phyloP scores from a whole-genome alignment of 75 land plant species.

The Pseudotsuga menziesii region DNA sequence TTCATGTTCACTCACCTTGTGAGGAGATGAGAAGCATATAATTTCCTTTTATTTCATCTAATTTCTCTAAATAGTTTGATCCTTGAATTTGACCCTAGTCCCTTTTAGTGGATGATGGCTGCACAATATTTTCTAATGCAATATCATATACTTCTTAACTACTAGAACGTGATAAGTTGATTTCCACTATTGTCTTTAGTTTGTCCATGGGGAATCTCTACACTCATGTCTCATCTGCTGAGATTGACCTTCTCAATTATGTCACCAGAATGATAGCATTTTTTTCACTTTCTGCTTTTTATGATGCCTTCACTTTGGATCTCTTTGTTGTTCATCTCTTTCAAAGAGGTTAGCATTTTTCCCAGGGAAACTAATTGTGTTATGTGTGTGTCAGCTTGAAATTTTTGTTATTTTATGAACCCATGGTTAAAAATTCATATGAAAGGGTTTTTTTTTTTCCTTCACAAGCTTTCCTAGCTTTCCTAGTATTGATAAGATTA shows the following conservation, averaged over 20 bases:
- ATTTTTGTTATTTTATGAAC: no score
- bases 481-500: background rate
- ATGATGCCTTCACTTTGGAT: background rate
- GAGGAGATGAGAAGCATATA: background rate
- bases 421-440: no score
- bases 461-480: background rate
- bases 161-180: background rate
- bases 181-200: background rate
- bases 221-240: slow-evolving; percentile 48
- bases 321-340: slow-evolving; percentile 7
- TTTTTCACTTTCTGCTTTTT: slow-evolving; percentile 4
- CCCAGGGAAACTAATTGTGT: no score
- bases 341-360: slow-evolving; percentile 75
- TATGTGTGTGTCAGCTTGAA: no score
- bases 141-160: background rate
- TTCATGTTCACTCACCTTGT: background rate
- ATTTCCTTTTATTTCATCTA: background rate
- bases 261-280: slow-evolving; percentile 7
- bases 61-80: background rate
- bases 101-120: background rate
- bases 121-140: background rate
- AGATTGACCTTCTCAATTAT: slow-evolving; percentile 40
- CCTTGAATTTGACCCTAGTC: background rate
- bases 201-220: background rate
- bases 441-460: no score